These are phyloP conservation scores for Coniella vitis DNA, from an alignment of 2,329 filamentous ascomycete species.

Conservation along the genomic window DNA sequence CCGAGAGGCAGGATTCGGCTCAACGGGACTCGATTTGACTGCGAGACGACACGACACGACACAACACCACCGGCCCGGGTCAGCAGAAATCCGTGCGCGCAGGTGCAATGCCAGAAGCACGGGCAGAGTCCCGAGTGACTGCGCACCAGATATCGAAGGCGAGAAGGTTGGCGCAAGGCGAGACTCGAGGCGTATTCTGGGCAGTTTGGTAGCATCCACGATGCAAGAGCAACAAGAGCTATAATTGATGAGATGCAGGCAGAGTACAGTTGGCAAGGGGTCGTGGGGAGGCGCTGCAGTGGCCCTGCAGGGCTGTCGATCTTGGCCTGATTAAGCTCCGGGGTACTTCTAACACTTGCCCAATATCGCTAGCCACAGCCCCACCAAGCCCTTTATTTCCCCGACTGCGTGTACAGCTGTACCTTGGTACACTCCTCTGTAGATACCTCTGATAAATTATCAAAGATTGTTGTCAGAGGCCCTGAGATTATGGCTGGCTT, in stretches of 20 bases:
- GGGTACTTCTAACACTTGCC: not conserved
- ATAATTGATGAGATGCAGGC: too few species aligned
- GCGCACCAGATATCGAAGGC: too few species aligned
- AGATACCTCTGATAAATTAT: not conserved
- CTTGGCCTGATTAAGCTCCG: not conserved
- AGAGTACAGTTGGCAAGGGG: not conserved
- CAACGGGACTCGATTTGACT: not conserved
- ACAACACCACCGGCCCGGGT: conserved; percentile 2
- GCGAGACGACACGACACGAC: not conserved
- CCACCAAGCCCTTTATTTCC: too few species aligned
- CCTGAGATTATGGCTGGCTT: too few species aligned
- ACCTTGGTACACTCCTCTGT: not conserved
- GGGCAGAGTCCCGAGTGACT: too few species aligned
- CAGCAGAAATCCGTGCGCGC: conserved; percentile 2
- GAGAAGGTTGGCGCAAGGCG: too few species aligned
- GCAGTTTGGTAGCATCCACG: too few species aligned
- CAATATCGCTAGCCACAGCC: too few species aligned
- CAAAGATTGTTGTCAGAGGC: too few species aligned
- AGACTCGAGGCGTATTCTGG: too few species aligned
- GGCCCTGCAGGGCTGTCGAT: not conserved
- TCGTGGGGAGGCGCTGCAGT: not conserved
- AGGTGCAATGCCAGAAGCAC: not conserved
- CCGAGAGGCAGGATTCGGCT: not conserved
- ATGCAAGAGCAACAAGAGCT: too few species aligned
- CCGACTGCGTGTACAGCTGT: too few species aligned